Evolutionary conservation across 129 eudicot genomes (phyloP), one percentile per base, ranked within the genome.

Genomic region (Silybum marianum): DNA sequence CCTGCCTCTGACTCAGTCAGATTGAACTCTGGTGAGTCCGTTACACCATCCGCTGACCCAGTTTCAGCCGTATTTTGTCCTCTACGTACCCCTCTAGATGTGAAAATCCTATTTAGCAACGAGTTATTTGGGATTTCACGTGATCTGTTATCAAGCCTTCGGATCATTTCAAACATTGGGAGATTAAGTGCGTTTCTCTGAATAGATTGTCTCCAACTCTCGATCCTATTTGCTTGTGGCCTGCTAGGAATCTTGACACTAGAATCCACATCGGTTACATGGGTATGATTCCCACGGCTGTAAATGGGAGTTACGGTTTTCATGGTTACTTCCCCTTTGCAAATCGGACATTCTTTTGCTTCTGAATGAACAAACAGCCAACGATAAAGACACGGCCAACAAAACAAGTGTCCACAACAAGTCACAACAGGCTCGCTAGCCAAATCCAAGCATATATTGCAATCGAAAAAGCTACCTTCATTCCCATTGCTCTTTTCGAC

Each of bases 391-490:
- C 99, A 95, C 22, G 98, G 84, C 99, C 99, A 95, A 74, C 99
- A 95, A 81, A 95, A 95, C 72, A 95, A 79, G 87, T 95, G 99
- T 58, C 99, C 99, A 66, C 99, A 95, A 69, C 95, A 89, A 73
- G 99, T 95, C 38, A 95, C 98, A 66, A 95, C 95, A 4, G 99
- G 99, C 21, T 96, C 99, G 81, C 75, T 93, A 16, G 99, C 90
- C 85, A 93, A 86, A 75, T 91, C 98, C 84, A 93, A 90, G 81
- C 98, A 96, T 73, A 96, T 91, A 76, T 93, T 93, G 62, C 99
- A 96, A 78, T 96, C 98, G 26, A 93, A 96, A 72, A 90, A 91
- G 76, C 95, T 86, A 38, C 89, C 86, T 9, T 88, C 95, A 34
- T 87, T 91, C 2, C 81, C 78, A 44, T 65, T 86, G 34, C 72